These are phyloP conservation scores for Lathyrus aphaca DNA, from an alignment of 306 rosid genomes.

Conservation along the genomic window DNA sequence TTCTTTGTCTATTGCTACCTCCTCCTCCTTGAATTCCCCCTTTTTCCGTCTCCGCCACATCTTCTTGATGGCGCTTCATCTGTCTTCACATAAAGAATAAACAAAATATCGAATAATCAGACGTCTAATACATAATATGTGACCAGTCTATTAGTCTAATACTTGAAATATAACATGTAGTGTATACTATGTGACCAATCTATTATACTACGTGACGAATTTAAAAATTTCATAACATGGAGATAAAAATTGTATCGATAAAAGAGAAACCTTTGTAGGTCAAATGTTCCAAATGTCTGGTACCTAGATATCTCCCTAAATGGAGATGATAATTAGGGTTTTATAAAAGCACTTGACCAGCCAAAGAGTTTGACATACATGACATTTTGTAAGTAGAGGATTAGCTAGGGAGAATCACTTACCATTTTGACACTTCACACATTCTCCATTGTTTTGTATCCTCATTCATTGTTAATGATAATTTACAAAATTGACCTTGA, in stretches of 20 bases:
- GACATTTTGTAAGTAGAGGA: not conserved
- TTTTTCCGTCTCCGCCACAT: slow-evolving; percentile 43
- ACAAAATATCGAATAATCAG: no score
- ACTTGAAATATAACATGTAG: no score
- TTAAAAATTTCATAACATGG: no score
- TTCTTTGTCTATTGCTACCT: slow-evolving; percentile 44
- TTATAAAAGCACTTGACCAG: slow-evolving; percentile 3
- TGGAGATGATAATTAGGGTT: not conserved
- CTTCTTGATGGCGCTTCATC: slow-evolving; percentile 49
- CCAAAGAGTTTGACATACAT: not conserved
- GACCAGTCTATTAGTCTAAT: not conserved
- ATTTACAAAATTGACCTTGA: slow-evolving; percentile 46
- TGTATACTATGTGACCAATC: no score
- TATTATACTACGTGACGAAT: no score
- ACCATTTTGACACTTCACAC: slow-evolving; percentile 42
- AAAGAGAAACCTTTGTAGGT: no score
- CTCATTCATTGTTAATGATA: slow-evolving; percentile 47
- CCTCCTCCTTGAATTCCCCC: slow-evolving; percentile 53
- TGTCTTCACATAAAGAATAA: slow-evolving; percentile 52
- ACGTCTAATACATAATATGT: no score
- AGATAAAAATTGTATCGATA: no score
- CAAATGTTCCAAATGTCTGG: no score
- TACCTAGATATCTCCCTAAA: not conserved
- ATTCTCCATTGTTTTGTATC: slow-evolving; percentile 41
- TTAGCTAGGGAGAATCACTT: slow-evolving; percentile 26